These are phyloP conservation scores for Hypoxylon sp. DNA, from an alignment of 2,329 filamentous ascomycete genomes.

Conservation along the genomic window DNA sequence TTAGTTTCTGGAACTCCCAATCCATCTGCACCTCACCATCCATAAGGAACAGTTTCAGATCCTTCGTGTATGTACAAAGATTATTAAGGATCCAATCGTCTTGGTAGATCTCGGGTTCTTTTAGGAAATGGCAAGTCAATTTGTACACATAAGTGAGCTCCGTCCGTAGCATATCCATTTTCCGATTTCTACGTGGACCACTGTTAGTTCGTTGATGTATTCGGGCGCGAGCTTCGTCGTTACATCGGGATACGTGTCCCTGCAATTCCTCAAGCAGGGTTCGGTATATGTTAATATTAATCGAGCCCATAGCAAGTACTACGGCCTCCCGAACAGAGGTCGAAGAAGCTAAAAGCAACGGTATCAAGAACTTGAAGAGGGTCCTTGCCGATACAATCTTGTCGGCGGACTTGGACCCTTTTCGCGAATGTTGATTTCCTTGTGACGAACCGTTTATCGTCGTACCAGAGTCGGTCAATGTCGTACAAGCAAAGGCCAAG, in stretches of 20 bases:
- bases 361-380: constrained; percentile 92
- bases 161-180: constrained; percentile 88
- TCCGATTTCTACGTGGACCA: constrained; percentile 83
- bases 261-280: constrained; percentile 92
- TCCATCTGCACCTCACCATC: constrained; percentile 95
- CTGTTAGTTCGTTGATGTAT: constrained; percentile 90
- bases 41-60: constrained; percentile 93
- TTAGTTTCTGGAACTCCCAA: constrained; percentile 91
- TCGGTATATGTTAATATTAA: constrained; percentile 94
- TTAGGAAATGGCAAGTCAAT: constrained; percentile 90
- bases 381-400: constrained; percentile 90
- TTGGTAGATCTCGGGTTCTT: constrained; percentile 81
- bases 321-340: constrained; percentile 89
- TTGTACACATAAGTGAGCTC: constrained; percentile 98
- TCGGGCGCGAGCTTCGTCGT: constrained; percentile 87
- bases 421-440: constrained; percentile 82
- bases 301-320: constrained; percentile 91
- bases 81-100: constrained; percentile 94
- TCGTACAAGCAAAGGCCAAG: constrained; percentile 96
- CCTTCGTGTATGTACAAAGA: constrained; percentile 89
- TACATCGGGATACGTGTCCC: constrained; percentile 86
- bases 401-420: constrained; percentile 80
- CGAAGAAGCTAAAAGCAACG: constrained; percentile 84
- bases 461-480: constrained; percentile 85
- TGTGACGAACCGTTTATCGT: constrained; percentile 69